phyloP scores from a whole-genome alignment of 2,329 filamentous ascomycete species.

The Keithomyces neogunnii region DNA sequence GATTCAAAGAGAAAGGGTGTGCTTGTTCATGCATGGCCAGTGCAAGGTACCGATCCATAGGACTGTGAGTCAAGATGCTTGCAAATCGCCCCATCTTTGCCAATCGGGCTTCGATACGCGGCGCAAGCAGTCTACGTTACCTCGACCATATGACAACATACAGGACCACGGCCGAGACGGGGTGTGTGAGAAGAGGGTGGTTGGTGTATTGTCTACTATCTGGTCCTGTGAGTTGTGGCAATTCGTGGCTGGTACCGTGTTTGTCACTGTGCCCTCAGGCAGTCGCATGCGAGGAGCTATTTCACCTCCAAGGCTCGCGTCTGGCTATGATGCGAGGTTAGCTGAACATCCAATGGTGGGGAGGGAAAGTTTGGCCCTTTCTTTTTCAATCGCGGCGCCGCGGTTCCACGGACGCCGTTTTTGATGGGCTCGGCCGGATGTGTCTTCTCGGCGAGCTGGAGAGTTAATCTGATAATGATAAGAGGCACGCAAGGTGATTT shows the following conservation, averaged over 20 bases:
- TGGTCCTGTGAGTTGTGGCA: background rate
- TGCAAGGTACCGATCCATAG: conserved; percentile 5
- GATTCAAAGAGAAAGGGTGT: background rate
- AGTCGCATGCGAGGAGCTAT: background rate
- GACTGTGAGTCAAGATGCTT: background rate
- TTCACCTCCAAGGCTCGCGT: too few species aligned
- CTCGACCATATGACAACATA: background rate
- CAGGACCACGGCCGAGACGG: background rate
- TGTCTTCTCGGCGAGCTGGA: too few species aligned
- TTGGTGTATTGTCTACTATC: too few species aligned
- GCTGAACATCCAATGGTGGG: too few species aligned
- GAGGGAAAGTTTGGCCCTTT: background rate
- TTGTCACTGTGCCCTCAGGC: background rate
- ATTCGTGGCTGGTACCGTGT: conserved; percentile 1
- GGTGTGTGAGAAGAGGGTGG: background rate
- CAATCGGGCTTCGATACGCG: conserved; percentile 6
- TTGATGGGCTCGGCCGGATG: too few species aligned
- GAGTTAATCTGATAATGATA: too few species aligned
- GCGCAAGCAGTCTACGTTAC: conserved; percentile 2
- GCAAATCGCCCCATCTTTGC: background rate
- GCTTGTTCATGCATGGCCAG: conserved; percentile 4
- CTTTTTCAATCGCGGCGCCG: background rate
- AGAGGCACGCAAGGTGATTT: too few species aligned
- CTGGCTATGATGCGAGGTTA: too few species aligned
- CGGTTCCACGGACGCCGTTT: too few species aligned